Base-by-base conservation (phyloP, 1,284 basidiomycete genomes). In the Coniferiporia sulphurascens region DNA sequence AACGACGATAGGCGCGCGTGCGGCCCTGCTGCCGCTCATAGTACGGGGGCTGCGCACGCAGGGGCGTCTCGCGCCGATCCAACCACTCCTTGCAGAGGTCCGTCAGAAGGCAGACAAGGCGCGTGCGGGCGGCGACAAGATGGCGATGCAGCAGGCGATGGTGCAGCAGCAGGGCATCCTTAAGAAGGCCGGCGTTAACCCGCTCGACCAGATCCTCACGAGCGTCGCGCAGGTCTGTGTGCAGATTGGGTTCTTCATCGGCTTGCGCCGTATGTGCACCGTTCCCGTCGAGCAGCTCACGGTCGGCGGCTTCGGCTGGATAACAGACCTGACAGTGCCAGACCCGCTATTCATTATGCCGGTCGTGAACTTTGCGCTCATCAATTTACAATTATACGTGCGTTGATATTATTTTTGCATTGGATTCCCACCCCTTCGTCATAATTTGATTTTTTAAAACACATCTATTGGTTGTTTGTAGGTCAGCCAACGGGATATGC, bases 181-280 rank as follows among this genome's bases (percentile, higher is more conserved):
- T 67, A 73, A 81, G 65, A 81, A 87, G 59, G 83, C 91, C 45
- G 85, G 89, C 43, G 85, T 93, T 56, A 84, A 80, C 64, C 78
- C 91, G 44, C 66, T 78, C 50, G 77, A 79, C 44, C 78, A 85
- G 62, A 66, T 91, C 22, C 65, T 84, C 10, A 76, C 83, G 52
- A 85, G 88, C 6, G 69, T 93, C 56, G 66, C 87, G 2, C 93
- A 97, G 70, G 73, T 94, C 46, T 86, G 93, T 0, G 77, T 95
- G 51, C 90, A 92, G 63, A 75, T 98, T 52, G 85, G 87, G 32
- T 79, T 94, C 76, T 99, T 98, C 80, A 87, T 95, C 65, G 93
- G 85, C 13, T 72, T 98, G 51, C 84, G 85, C 70, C 76, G 76
- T 43, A 80, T 98, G 75, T 89, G 88, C 60, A 76, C 79, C 52